Evolutionary conservation across 805 yeast genomes (phyloP), one percentile per base, ranked within the genome.

Genomic region (Myxozyma geophila): DNA sequence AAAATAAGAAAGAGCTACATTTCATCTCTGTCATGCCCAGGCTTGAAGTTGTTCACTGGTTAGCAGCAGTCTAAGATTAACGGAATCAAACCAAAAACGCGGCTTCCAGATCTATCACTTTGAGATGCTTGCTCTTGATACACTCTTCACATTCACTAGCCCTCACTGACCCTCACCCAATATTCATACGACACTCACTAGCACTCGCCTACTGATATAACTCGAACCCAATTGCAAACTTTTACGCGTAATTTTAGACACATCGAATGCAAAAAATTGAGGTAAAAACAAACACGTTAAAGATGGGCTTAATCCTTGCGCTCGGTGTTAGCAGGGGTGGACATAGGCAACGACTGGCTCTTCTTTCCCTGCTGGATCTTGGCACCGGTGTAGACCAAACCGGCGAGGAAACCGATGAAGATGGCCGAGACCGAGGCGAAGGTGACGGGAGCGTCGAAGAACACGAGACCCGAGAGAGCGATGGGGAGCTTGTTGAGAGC

Each of bases 401-500:
- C 99, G 67, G 99, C 96, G 68, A 87, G 80, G 80, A 95, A 95
- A 63, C 99, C 99, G 70, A 93, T 83, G 74, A 90, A 85, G 75
- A 95, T 95, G 54, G 99, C 93, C 46, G 92, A 79, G 67, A 93
- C 87, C 43, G 96, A 89, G 83, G 89, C 86, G 81, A 95, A 90
- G 82, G 96, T 95, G 75, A 89, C 90, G 65, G 96, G 92, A 62
- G 97, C 96, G 74, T 91, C 97, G 74, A 95, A 95, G 85, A 95
- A 93, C 70, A 95, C 75, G 77, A 95, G 85, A 48, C 99, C 99
- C 46, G 96, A 87, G 64, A 95, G 83, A 15, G 99, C 99, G 74
- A 95, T 91, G 75, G 99, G 99, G 73, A 95, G 86, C 81, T 95
- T 95, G 86, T 95, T 95, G 78, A 95, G 85, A 60, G 99, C 99